Evolutionary conservation across 2,329 filamentous ascomycete genomes (phyloP).

Genomic region (Neonectria faginata): DNA sequence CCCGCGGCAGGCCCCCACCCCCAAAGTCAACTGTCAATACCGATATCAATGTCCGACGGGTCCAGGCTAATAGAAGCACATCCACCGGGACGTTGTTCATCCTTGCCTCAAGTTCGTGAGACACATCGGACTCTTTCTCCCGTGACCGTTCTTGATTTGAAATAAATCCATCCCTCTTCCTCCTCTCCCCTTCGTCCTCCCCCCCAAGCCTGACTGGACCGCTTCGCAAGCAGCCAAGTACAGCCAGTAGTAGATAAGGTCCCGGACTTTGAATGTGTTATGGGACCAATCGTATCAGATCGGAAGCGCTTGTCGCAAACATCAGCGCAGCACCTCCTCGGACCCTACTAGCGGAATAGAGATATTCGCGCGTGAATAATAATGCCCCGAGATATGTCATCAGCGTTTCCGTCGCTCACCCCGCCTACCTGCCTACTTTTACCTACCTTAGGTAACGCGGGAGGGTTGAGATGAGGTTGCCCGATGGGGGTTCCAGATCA

Average conservation of each 20-base stretch:
- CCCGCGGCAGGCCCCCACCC: constrained; percentile 31
- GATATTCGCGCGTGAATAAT: constrained; percentile 1
- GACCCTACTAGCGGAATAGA: constrained; percentile 7
- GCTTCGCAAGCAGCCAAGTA: constrained; percentile 8
- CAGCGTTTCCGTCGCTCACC: neutral
- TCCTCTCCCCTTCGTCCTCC: neutral
- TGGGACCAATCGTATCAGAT: constrained; percentile 1
- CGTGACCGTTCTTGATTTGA: constrained; percentile 17
- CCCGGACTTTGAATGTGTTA: neutral
- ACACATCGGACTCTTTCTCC: constrained; percentile 9
- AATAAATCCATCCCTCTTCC: constrained; percentile 11
- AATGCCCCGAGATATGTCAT: constrained; percentile 11
- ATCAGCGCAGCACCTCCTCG: constrained; percentile 7
- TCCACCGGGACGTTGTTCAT: neutral
- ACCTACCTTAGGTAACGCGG: no score
- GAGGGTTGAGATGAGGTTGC: constrained; percentile 1
- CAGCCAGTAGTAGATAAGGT: neutral
- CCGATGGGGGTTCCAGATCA: neutral
- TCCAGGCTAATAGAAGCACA: constrained; percentile 12
- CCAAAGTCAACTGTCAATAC: constrained; percentile 4
- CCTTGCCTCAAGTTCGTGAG: neutral
- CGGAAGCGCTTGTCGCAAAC: constrained; percentile 18
- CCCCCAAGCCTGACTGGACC: constrained; percentile 22
- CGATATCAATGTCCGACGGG: constrained; percentile 13
- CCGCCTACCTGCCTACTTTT: neutral